Base-by-base conservation (phyloP, 1,139 yeast genomes). In the Meyerozyma guilliermondii region DNA sequence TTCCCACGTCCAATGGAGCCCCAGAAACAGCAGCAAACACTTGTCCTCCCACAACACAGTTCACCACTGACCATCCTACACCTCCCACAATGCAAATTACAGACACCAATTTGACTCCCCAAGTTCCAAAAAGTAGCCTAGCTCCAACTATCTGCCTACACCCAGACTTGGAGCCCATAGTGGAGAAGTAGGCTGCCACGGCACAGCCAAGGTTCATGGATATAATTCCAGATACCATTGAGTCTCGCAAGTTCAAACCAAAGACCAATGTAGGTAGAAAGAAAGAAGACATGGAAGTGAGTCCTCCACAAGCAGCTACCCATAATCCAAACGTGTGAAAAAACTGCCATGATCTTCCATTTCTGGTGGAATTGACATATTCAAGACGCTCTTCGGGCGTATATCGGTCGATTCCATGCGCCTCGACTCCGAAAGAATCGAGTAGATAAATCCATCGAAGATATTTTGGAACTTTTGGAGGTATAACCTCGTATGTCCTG, bases 111-210 rank as follows among this genome's bases (percentile, higher is more conserved):
- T 63, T 62, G 13, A 66, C 68, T 2, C 66, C 66, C 72, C 72
- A 68, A 46, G 57, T 58, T 3, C 74, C 74, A 49, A 68, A 68
- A 16, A 68, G 54, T 44, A 65, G 65, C 41, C 71, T 51, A 8
- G 73, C 71, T 39, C 67, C 60, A 1, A 67, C 72, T 60, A 68
- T 66, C 48, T 68, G 74, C 39, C 74, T 56, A 44, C 71, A 66
- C 1, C 74, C 74, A 1, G 72, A 66, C 43, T 59, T 54, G 9
- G 72, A 66, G 1, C 74, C 74, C 71, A 66, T 64, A 5, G 62
- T 58, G 3, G 73, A 59, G 41, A 69, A 63, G 46, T 66, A 68
- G 3, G 72, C 73, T 0, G 73, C 69, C 4, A 67, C 65, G 18
- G 62, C 47, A 44, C 72, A 65, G 4, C 74, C 73, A n/a, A 68